Evolutionary conservation across 1,284 basidiomycete genomes (phyloP), one percentile per base, ranked within the genome.

Genomic region (Kwoniella shivajii): DNA sequence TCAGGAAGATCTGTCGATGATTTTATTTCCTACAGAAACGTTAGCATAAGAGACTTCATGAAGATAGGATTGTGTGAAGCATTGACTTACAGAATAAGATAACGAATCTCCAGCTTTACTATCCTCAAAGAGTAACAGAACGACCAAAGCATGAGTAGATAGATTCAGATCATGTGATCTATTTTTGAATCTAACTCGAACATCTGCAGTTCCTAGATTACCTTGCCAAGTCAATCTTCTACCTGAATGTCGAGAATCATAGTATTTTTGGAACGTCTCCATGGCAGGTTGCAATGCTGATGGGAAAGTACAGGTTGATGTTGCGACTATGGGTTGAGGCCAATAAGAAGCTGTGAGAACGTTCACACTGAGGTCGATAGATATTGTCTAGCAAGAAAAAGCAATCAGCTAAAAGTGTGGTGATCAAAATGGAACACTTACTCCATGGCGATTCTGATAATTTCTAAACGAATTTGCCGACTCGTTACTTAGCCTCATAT

Each of bases 281-380:
- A 85, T 85, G 0, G 86, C 82, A 61, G 82, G 83, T 26, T 84
- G 74, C 66, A 98, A 82, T 11, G 82, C 75, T 16, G 83, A 76
- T 0, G 90, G 87, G 45, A 96, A 81, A 4, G 80, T 84, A 69
- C 90, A 94, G 1, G 69, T 57, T 0, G 84, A 76, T 2, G 86
- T 80, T 3, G 81, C 74, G 2, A 82, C 80, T 60, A 88, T 72
- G 20, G 73, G 73, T 56, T 77, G 88, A 0, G 93, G 93, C 92
- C 92, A 97, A 77, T 89, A 90, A 0, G 90, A 92, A 3, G 92
- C 90, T 0, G 93, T 95, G 84, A 95, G 90, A 45, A 95, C 87
- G 1, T 83, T 92, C 43, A 95, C 92, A 1, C 84, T 86, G 41
- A 97, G 82, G 46, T 94, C 90, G 60, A 94, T 83, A 4, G 85